These are phyloP conservation scores for Hypholoma sublateritium DNA, from an alignment of 768 basidiomycete genomes.

Conservation along the genomic window DNA sequence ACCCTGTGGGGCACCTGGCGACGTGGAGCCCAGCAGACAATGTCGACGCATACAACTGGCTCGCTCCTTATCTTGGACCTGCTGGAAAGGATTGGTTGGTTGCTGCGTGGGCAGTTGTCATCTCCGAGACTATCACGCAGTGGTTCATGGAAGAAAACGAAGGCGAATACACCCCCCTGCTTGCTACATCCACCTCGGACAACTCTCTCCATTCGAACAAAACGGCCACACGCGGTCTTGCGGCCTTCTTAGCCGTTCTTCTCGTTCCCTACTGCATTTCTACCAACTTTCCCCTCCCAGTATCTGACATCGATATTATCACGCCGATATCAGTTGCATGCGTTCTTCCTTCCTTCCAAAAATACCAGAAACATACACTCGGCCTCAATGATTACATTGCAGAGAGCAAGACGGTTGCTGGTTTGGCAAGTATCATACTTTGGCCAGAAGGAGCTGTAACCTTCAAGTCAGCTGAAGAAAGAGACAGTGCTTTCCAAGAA, in stretches of 20 bases:
- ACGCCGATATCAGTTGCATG: slow-evolving; percentile 69
- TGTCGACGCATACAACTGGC: slow-evolving; percentile 61
- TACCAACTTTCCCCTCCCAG: slow-evolving; percentile 38
- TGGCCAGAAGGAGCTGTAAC: slow-evolving; percentile 83
- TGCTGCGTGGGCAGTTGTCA: slow-evolving; percentile 73
- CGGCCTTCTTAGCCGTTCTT: slow-evolving; percentile 40
- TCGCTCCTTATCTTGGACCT: slow-evolving; percentile 56
- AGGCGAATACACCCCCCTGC: slow-evolving; percentile 12
- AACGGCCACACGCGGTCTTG: slow-evolving; percentile 35
- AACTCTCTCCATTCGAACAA: slow-evolving; percentile 11
- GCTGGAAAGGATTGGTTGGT: slow-evolving; percentile 69
- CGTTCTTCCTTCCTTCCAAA: slow-evolving; percentile 51
- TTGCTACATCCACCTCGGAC: slow-evolving; percentile 1
- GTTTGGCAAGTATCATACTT: slow-evolving; percentile 54
- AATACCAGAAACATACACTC: slow-evolving; percentile 39
- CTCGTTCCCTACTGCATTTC: slow-evolving; percentile 56
- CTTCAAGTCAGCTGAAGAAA: slow-evolving; percentile 54
- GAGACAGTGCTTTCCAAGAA: slow-evolving; percentile 44
- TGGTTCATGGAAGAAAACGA: slow-evolving; percentile 55
- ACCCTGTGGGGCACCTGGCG: slow-evolving; percentile 69
- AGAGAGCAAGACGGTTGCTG: slow-evolving; percentile 49
- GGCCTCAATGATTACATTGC: slow-evolving; percentile 60
- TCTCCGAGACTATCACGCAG: slow-evolving; percentile 49
- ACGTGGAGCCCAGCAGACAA: slow-evolving; percentile 68
- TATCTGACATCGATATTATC: slow-evolving; percentile 32